Base-by-base conservation (phyloP, 495 filamentous ascomycete species). In the Mytilinidion resinicola region DNA sequence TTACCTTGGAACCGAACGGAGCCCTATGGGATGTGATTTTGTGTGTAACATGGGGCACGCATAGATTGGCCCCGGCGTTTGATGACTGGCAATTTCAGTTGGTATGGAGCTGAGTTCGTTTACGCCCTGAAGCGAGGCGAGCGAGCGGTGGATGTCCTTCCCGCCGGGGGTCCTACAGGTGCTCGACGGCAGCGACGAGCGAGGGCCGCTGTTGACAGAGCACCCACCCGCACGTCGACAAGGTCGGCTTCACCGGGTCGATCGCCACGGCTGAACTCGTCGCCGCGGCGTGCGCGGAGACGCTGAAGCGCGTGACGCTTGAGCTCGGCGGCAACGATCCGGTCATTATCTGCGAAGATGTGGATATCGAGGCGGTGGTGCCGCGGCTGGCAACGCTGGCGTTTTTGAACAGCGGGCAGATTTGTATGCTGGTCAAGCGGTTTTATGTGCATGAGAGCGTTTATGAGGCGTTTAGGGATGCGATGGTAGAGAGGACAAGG, bases 311-410 rank as follows among this genome's bases (percentile, higher is more conserved):
- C 9, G 70, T 82, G 1, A 84, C 78, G 0, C 72, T 84, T 4
- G 81, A 85, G 63, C 61, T 82, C 33, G 84, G 83, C 10, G 85
- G 85, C 21, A 87, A 88, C 64, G 80, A 87, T 67, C 77, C 84
- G 0, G 76, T 76, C 46, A 81, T 87, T 42, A 72, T 88, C 19
- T 82, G 77, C 64, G 70, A 76, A 0, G 84, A 87, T 69, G 83
- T 81, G 4, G 81, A 86, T 51, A 75, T 88, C 12, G 74, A 77
- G 8, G 70, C 69, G n/a, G 72, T 76, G 9, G 77, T 82, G 15
- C 77, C 77, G 0, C 67, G 78, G 55, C 71, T 80, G 6, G 76
- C 76, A 1, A 67, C 65, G 12, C 72, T 79, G 30, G 76, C 75
- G 0, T 83, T 86, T 55, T 78, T 84, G 55, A 82, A 83, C 69